phyloP scores from a whole-genome alignment of 2,329 filamentous ascomycete genomes.

The Fonsecaea pugnacius region DNA sequence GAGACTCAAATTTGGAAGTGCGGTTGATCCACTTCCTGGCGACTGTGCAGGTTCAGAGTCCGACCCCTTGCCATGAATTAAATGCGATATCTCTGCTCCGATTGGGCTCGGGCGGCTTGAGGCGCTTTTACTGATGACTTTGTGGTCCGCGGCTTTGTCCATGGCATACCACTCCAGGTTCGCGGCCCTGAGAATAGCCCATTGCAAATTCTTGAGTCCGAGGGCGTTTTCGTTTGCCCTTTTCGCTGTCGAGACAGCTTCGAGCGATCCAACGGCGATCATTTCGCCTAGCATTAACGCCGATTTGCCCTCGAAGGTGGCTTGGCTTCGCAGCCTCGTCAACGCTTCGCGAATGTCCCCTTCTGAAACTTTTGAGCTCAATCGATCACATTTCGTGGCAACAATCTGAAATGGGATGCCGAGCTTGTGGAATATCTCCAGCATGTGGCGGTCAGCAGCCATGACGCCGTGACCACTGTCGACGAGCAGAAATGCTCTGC shows the following conservation, averaged over 20 bases:
- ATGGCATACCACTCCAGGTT: slow-evolving; percentile 55
- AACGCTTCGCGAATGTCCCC: slow-evolving; percentile 29
- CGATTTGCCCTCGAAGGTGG: slow-evolving; percentile 16
- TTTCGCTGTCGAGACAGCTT: slow-evolving; percentile 38
- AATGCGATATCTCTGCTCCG: slow-evolving; percentile 15
- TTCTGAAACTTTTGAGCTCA: slow-evolving; percentile 45
- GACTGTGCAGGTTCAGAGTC: neutral
- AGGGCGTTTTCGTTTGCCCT: slow-evolving; percentile 54
- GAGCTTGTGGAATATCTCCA: slow-evolving; percentile 60
- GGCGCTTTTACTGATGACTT: slow-evolving; percentile 23
- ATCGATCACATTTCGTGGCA: slow-evolving; percentile 67
- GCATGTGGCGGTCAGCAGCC: slow-evolving; percentile 60
- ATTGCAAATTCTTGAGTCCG: slow-evolving; percentile 66
- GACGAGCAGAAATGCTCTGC: slow-evolving; percentile 67
- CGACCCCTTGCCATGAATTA: neutral
- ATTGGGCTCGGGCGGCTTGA: slow-evolving; percentile 9
- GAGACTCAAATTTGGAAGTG: slow-evolving; percentile 16
- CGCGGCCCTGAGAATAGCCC: slow-evolving; percentile 66
- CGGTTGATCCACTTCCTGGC: neutral
- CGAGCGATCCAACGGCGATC: slow-evolving; percentile 34
- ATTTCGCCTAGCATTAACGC: slow-evolving; percentile 41
- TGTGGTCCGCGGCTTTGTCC: slow-evolving; percentile 25
- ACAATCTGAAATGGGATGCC: slow-evolving; percentile 68
- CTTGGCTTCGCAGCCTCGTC: slow-evolving; percentile 18
- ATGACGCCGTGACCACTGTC: slow-evolving; percentile 69